A percentile compares a stretch with the other conserved stretches of the same genome.
phyloP scores from a whole-genome alignment of 208 protist genomes.

The Trichomonas tenax region DNA sequence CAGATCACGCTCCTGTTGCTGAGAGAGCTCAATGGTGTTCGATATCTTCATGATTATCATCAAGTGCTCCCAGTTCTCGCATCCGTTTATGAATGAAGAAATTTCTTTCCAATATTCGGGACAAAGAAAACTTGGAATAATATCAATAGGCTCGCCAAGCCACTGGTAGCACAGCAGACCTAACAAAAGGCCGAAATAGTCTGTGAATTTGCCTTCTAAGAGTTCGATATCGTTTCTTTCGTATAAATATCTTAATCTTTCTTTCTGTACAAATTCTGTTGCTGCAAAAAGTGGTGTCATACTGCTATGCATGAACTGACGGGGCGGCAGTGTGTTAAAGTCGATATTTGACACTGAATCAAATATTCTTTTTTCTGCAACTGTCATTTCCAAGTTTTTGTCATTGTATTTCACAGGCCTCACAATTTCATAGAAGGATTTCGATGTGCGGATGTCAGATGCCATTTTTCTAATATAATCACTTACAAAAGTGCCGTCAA shows the following conservation, averaged over 20 bases:
- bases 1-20: neutral
- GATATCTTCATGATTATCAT: neutral
- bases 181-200: neutral
- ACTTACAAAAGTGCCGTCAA: neutral
- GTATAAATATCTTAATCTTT: neutral
- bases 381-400: neutral
- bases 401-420: neutral
- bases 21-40: too few species aligned
- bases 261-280: neutral
- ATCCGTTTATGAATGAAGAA: neutral
- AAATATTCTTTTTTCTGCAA: neutral
- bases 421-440: neutral
- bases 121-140: neutral
- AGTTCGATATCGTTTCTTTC: neutral
- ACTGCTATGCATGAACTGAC: neutral
- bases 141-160: neutral
- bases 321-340: neutral
- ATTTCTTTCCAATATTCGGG: neutral
- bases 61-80: neutral
- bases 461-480: neutral
- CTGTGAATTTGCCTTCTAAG: neutral
- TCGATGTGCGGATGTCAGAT: neutral
- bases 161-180: neutral
- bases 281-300: neutral
- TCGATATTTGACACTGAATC: neutral